Percentiles rank a stretch among this genome's conserved stretches.
These are phyloP conservation scores for Corylus heterophylla DNA, from an alignment of 306 rosid genomes.

Conservation along the genomic window DNA sequence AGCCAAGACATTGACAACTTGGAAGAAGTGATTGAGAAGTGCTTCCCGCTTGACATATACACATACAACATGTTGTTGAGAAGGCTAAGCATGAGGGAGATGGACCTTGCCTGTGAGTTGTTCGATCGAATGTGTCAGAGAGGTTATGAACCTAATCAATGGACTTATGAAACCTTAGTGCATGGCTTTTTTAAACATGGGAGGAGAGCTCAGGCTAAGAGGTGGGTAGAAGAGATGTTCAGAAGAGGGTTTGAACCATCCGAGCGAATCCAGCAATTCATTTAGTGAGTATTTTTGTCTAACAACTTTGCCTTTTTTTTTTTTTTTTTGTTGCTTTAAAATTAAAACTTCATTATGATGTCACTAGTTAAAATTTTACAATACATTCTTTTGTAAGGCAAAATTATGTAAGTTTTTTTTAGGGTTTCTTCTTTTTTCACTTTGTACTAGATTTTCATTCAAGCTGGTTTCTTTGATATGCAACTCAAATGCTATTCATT, in stretches of 20 bases:
- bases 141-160: slow-evolving; percentile 66
- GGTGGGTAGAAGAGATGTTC: slow-evolving; percentile 53
- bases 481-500: too few species aligned
- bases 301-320: too few species aligned
- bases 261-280: slow-evolving; percentile 8
- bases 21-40: slow-evolving; percentile 58
- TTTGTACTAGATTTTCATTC: too few species aligned
- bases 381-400: too few species aligned
- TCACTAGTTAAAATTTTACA: too few species aligned
- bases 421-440: too few species aligned
- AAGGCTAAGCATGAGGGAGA: slow-evolving; percentile 37
- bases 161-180: slow-evolving; percentile 63
- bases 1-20: slow-evolving; percentile 35
- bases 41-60: slow-evolving; percentile 63
- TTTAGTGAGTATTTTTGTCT: slow-evolving; percentile 13
- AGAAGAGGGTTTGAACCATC: slow-evolving; percentile 49
- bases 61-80: slow-evolving; percentile 73
- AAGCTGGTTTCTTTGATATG: too few species aligned
- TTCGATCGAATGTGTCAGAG: slow-evolving; percentile 48
- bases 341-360: too few species aligned
- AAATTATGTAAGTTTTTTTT: too few species aligned
- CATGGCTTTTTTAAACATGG: slow-evolving; percentile 56
- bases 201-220: slow-evolving; percentile 49
- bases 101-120: slow-evolving; percentile 54
- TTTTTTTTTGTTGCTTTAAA: too few species aligned